Evolutionary conservation across 2,329 filamentous ascomycete genomes (phyloP), one percentile per base, ranked within the genome.

Genomic region (Neonectria faginata): DNA sequence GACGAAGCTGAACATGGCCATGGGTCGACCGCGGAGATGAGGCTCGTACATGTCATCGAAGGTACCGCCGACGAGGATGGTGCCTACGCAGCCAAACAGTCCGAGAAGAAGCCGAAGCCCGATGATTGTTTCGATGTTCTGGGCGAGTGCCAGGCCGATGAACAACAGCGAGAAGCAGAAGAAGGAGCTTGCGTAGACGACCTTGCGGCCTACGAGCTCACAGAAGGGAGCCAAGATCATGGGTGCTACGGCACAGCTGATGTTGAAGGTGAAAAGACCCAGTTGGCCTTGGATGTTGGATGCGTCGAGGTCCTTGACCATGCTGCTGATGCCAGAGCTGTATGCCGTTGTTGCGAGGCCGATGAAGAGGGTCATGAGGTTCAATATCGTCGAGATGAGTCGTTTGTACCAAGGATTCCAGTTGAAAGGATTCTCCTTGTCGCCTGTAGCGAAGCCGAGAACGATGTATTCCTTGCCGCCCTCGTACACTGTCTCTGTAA

Each of bases 41-140:
- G 69, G 69, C 33, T 71, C 69, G 47, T 71, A 71, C 69, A 71
- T 71, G 11, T 71, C 69, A 44, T 71, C 69, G 2, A 71, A 71
- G 8, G 69, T 71, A 27, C 69, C 69, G 2, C 69, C 69, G 1
- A 71, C 69, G 5, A 71, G 65, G 52, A 71, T 71, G 0, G 69
- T 71, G 20, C 69, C 69, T 6, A 71, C 69, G 11, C 69, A 71
- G 4, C 69, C 69, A n/a, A 71, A 71, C 3, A 71, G 69, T 10
- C 68, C 68, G 0, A 70, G 68, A 0, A 70, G 50, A 3, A 70
- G 68, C 42, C 68, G 67, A 16, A 70, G 68, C 0, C 68, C 68
- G 5, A 70, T 70, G 12, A 70, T 70, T 3, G 68, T 70, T 16
- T 70, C 57, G 14, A 70, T 70, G 14, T 68, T 67, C 54, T 70